Evolutionary conservation across 257 asterid genomes (phyloP), one percentile per base, ranked within the genome.

Genomic region (Solanum pimpinellifolium): DNA sequence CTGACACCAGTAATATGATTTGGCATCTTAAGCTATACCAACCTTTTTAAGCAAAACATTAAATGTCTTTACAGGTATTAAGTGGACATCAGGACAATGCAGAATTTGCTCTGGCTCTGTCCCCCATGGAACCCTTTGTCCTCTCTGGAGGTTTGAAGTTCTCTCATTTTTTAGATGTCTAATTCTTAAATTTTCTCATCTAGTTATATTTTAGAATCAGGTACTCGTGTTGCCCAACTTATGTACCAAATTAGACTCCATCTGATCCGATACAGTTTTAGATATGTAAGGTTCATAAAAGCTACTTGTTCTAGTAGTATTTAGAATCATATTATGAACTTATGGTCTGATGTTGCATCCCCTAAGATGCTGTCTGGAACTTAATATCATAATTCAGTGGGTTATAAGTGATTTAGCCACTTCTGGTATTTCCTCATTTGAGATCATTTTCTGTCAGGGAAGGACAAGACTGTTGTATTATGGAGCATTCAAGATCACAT

Each of bases 401-500:
- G 59, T 70, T 37, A 16, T 29, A 85, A 77, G 75, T 68, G 49
- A 75, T 88, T 85, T 49, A 85, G 83, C 87, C 77, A 47, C 68
- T 85, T 46, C 35, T 72, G 33, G 56, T 33, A 29, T 85, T 68
- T 89, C 29, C 42, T 42, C 86, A 27, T 85, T 74, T 65, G 23
- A 56, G 83, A 25, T 74, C 20, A 21, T 47, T n/a, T 59, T 37
- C 47, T 76, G 83, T 41, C 96, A 97, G 99, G 99, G 86, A 97
- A 94, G 92, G 99, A 97, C 91, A 97, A 95, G 88, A 90, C 95
- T 85, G 99, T 97, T 88, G 99, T 97, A 35, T 89, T 97, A 86
- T 97, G 99, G 99, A 96, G 98, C 87, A 96, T 97, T 89, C 96
- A 95, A 91, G 99, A 97, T 87, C 99, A 97, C 87, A 94, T 95